Evolutionary conservation across 2,329 filamentous ascomycete genomes (phyloP).

Genomic region (Colletotrichum spinosum): DNA sequence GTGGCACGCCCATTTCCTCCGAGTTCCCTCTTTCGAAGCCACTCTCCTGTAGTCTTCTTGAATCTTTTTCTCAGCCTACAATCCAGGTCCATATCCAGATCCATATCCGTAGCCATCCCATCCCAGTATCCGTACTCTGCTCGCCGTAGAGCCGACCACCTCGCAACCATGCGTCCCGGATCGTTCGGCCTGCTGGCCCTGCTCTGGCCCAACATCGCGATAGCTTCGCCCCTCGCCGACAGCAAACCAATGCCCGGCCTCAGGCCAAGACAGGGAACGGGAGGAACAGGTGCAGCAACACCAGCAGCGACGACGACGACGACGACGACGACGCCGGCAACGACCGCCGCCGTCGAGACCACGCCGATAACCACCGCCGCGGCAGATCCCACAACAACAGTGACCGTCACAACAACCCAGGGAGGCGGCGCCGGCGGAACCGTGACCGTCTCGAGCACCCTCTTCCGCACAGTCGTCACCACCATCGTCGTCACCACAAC

Average conservation of each 20-base stretch:
- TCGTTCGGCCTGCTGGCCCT: constrained; percentile 33
- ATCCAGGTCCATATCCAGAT: background rate
- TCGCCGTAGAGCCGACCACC: constrained; percentile 18
- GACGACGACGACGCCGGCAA: constrained; percentile 8
- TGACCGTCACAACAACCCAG: constrained; percentile 20
- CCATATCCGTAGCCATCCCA: background rate
- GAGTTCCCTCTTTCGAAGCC: constrained; percentile 1
- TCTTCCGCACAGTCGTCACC: constrained; percentile 39
- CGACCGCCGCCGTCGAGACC: constrained; percentile 5
- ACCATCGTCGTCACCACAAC: constrained; percentile 51
- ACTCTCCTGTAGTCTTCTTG: background rate
- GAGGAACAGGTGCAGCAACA: constrained; percentile 8
- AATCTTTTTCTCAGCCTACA: background rate
- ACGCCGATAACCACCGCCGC: constrained; percentile 5
- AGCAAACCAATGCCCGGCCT: constrained; percentile 23
- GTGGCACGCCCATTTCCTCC: constrained; percentile 21
- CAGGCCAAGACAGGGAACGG: constrained; percentile 17
- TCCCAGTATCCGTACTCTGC: background rate
- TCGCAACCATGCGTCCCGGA: constrained; percentile 29
- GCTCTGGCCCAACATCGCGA: constrained; percentile 26
- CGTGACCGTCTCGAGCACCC: constrained; percentile 25
- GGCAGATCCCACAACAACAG: constrained; percentile 19
- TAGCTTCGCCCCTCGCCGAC: constrained; percentile 18
- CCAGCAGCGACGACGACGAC: constrained; percentile 10
- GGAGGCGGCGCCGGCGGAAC: constrained; percentile 24